Conservation (phyloP, 1,284 basidiomycete species). For the Ceratorhiza oryzae-sativae region DNA sequence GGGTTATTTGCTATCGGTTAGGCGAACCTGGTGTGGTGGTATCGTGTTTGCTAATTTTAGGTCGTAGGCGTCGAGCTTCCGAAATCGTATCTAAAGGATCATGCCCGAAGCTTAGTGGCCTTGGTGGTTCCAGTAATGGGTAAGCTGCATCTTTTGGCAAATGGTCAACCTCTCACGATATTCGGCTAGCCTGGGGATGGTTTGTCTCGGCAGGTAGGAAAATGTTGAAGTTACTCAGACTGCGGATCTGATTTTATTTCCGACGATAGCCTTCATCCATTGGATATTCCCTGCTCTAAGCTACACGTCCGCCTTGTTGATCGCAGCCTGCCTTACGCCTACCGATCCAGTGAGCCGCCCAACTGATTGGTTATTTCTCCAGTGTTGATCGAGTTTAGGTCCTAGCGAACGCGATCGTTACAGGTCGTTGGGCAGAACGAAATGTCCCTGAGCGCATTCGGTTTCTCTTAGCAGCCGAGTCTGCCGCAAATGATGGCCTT, state of each 20-base stretch:
- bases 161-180: neutral
- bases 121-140: constrained; percentile 79
- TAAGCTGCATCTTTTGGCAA: neutral
- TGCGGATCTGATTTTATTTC: neutral
- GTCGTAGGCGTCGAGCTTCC: constrained; percentile 79
- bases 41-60: constrained; percentile 59
- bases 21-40: constrained; percentile 70
- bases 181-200: constrained; percentile 67
- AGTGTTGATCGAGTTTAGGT: constrained; percentile 46
- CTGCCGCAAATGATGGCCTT: constrained; percentile 84
- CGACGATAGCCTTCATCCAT: constrained; percentile 57
- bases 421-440: constrained; percentile 86
- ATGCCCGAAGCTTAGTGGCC: constrained; percentile 63
- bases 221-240: neutral
- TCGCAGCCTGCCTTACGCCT: constrained; percentile 91
- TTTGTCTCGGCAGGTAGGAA: constrained; percentile 66
- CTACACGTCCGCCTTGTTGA: constrained; percentile 78
- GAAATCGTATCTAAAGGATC: constrained; percentile 51
- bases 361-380: constrained; percentile 61
- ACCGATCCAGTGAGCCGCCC: constrained; percentile 85
- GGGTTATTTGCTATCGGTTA: constrained; percentile 65
- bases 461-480: constrained; percentile 85
- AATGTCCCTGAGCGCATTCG: constrained; percentile 88
- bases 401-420: constrained; percentile 61
- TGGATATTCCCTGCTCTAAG: constrained; percentile 72